Evolutionary conservation across 75 land plant genomes (phyloP), one percentile per base, ranked within the genome.

Genomic region (Pseudotsuga menziesii): DNA sequence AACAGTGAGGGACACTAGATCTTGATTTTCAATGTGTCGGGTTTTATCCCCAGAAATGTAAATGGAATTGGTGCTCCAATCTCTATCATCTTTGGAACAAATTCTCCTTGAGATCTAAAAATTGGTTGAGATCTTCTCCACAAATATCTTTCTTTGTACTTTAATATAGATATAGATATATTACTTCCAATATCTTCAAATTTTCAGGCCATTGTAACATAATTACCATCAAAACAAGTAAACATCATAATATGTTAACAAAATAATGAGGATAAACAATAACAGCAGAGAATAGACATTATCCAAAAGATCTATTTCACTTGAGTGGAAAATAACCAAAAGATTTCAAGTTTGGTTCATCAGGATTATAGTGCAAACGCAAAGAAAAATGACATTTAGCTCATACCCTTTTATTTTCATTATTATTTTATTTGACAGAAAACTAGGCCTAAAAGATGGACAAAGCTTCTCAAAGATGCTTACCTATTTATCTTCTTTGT

Each of bases 401-500:
- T 22, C 13, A 0, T 13, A 22, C 23, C 74, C 56, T 23, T 73
- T 20, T 48, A 3, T 25, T 4, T 39, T 22, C 4, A 16, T 5
- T 39, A n/a, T 41, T 22, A 12, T 39, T 73, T 12, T n/a, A 23
- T n/a, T 20, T n/a, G 25, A 23, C n/a, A 61, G 25, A 61, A 61
- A 61, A 23, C 16, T 61, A n/a, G 11, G 8, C 11, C 52, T 39
- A 41, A n/a, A 73, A 73, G 0, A 73, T 41, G 19, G 16, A 17
- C 13, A 39, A 56, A 57, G 57, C 29, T 25, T 48, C 17, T 23
- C 27, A 9, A 26, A 56, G 20, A 72, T 59, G 70, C 76, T 79
- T 79, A 79, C 81, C 29, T 25, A 67, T 76, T 80, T 80, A 2
- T 74, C 77, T 35, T 80, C 79, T 22, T 41, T 69, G 72, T 20